phyloP scores from a whole-genome alignment of 176 grass and related monocot genomes.

The Melocanna baccifera region DNA sequence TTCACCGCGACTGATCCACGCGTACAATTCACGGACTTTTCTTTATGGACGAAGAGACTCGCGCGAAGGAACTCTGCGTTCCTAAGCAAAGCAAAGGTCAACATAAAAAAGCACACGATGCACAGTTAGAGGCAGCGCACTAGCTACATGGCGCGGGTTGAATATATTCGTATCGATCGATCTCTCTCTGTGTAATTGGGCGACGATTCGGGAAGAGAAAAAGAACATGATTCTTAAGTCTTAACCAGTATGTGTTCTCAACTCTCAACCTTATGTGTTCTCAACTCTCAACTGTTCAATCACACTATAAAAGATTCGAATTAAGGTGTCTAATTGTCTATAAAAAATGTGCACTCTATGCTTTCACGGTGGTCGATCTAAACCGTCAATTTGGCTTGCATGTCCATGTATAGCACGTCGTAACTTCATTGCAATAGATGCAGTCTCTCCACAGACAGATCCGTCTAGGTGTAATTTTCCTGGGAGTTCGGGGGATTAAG shows the following conservation, averaged over 20 bases:
- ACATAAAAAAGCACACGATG: background rate
- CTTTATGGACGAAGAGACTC: conserved; percentile 1
- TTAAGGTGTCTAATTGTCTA: background rate
- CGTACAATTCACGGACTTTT: conserved; percentile 7
- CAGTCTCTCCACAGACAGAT: no score
- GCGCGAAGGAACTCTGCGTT: background rate
- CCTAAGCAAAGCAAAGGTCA: conserved; percentile 22
- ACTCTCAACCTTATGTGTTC: no score
- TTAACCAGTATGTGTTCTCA: background rate
- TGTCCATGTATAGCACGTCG: background rate
- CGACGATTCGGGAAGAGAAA: background rate
- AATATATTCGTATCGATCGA: background rate
- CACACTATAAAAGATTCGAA: background rate
- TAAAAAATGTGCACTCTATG: background rate
- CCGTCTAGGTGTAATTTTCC: no score
- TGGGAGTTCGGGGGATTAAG: no score
- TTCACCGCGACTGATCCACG: background rate
- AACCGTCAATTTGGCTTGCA: background rate
- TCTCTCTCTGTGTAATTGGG: background rate
- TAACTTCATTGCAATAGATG: background rate
- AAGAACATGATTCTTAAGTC: background rate
- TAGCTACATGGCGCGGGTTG: background rate
- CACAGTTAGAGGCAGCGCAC: background rate
- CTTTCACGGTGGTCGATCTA: background rate
- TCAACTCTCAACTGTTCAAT: background rate